phyloP scores from a whole-genome alignment of 2,329 filamentous ascomycete genomes.

The Onygenales sp. region DNA sequence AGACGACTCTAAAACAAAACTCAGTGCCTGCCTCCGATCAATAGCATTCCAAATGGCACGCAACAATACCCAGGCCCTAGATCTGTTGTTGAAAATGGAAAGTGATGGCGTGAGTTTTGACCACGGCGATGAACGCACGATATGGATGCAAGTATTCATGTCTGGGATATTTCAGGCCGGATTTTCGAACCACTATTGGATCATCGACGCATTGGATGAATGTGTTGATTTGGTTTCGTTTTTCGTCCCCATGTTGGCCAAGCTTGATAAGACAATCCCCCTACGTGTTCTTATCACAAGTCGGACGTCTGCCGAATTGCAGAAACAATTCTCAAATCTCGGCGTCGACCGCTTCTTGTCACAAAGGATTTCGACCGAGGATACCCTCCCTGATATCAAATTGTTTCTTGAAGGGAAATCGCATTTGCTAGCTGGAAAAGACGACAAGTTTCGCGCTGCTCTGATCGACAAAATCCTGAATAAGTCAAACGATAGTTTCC shows the following conservation, averaged over 20 bases:
- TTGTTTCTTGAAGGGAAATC: conserved; percentile 13
- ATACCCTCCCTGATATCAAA: conserved; percentile 16
- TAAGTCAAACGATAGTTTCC: conserved; percentile 29
- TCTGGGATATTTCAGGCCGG: conserved; percentile 5
- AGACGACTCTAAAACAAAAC: conserved; percentile 17
- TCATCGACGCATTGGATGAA: conserved; percentile 18
- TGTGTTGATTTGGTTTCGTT: conserved; percentile 2
- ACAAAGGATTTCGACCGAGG: conserved; percentile 11
- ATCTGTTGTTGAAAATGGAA: conserved; percentile 2
- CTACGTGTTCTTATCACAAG: conserved; percentile 15
- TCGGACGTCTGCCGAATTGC: conserved; percentile 7
- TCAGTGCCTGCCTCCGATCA: conserved; percentile 18
- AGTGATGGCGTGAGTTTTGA: background rate
- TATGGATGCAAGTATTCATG: conserved; percentile 13
- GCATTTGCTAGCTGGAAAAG: conserved; percentile 6
- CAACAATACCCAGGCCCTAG: background rate
- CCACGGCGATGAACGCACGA: conserved; percentile 2
- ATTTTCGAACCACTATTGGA: conserved; percentile 12
- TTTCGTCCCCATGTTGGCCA: conserved; percentile 4
- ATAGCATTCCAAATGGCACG: conserved; percentile 28
- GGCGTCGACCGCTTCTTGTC: conserved; percentile 3
- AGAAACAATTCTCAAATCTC: conserved; percentile 9
- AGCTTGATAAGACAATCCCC: conserved; percentile 10
- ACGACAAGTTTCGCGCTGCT: conserved; percentile 13
- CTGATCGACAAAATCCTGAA: conserved; percentile 23